Percentiles rank a stretch among this genome's conserved stretches.
phyloP scores from a whole-genome alignment of 768 basidiomycete genomes.

The Coprinopsis marcescibilis region DNA sequence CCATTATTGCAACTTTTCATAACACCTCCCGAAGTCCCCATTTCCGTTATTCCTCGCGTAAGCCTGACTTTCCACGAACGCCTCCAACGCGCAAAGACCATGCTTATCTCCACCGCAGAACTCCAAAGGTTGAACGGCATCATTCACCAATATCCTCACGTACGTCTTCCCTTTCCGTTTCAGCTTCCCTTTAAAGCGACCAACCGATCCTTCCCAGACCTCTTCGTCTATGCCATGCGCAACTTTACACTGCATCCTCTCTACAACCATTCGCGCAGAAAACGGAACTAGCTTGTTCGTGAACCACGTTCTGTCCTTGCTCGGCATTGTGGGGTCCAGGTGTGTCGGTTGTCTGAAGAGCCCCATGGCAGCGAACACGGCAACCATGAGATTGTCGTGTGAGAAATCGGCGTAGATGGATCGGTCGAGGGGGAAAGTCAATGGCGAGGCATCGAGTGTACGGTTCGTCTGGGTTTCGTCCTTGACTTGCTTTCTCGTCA shows the following conservation, averaged over 20 bases:
- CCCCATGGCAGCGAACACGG: conserved; percentile 64
- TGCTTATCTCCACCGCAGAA: conserved; percentile 51
- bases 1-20: no score
- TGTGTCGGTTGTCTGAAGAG: conserved; percentile 35
- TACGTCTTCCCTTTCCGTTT: conserved; percentile 29
- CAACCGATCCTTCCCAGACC: not conserved
- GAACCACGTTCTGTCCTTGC: conserved; percentile 43
- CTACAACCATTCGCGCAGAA: not conserved
- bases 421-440: conserved; percentile 67
- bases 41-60: conserved; percentile 65
- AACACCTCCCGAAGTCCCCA: conserved; percentile 69
- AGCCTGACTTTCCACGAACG: conserved; percentile 65
- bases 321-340: conserved; percentile 28
- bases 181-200: not conserved
- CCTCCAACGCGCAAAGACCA: conserved; percentile 58
- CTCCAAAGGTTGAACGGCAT: conserved; percentile 55
- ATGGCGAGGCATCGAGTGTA: conserved; percentile 57
- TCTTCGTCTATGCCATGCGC: not conserved
- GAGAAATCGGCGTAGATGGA: conserved; percentile 75
- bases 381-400: conserved; percentile 82
- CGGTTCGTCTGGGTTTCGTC: conserved; percentile 74
- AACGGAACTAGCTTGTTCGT: conserved; percentile 36
- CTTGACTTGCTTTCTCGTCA: conserved; percentile 54
- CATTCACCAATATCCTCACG: conserved; percentile 76
- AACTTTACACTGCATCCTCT: not conserved